phyloP scores from a whole-genome alignment of 2,329 filamentous ascomycete genomes.

The Monascus ruber region DNA sequence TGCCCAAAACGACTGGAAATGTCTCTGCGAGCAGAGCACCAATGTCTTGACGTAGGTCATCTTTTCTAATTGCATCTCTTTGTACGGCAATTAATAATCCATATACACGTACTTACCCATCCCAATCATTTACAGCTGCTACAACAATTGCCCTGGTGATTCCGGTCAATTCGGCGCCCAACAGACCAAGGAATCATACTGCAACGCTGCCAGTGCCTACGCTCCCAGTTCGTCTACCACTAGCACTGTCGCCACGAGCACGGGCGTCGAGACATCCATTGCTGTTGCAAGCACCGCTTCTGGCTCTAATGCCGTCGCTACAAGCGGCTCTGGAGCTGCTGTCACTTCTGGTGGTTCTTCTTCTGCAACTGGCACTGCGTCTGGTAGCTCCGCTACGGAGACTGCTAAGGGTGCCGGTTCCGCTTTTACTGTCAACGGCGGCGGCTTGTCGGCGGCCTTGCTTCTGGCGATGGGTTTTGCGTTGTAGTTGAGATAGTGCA shows the following conservation, averaged over 20 bases:
- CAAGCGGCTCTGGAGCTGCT: background rate
- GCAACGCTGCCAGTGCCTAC: conserved; percentile 32
- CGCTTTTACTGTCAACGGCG: conserved; percentile 7
- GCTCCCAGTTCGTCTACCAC: conserved; percentile 9
- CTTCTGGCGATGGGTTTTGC: background rate
- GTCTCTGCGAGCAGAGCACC: conserved; percentile 46
- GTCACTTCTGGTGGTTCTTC: background rate
- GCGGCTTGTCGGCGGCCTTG: conserved; percentile 17
- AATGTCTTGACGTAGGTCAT: conserved; percentile 38
- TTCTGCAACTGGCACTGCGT: conserved; percentile 5
- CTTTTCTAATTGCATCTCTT: conserved; percentile 7
- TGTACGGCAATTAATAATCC: background rate
- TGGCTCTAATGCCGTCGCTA: conserved; percentile 1
- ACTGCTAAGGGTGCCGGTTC: conserved; percentile 11
- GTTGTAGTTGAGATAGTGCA: background rate
- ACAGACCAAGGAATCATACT: conserved; percentile 26
- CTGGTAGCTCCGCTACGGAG: conserved; percentile 8
- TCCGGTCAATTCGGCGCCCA: conserved; percentile 21
- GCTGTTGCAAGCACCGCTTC: conserved; percentile 1
- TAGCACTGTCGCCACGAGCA: background rate
- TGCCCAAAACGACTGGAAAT: conserved; percentile 40
- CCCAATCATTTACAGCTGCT: conserved; percentile 37
- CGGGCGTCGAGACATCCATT: background rate
- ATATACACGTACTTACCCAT: background rate
- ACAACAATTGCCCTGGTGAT: conserved; percentile 51